Percentiles rank a stretch among this genome's conserved stretches.
Conservation (phyloP, 2,329 filamentous ascomycete genomes). For the Phialemoniopsis sp. region DNA sequence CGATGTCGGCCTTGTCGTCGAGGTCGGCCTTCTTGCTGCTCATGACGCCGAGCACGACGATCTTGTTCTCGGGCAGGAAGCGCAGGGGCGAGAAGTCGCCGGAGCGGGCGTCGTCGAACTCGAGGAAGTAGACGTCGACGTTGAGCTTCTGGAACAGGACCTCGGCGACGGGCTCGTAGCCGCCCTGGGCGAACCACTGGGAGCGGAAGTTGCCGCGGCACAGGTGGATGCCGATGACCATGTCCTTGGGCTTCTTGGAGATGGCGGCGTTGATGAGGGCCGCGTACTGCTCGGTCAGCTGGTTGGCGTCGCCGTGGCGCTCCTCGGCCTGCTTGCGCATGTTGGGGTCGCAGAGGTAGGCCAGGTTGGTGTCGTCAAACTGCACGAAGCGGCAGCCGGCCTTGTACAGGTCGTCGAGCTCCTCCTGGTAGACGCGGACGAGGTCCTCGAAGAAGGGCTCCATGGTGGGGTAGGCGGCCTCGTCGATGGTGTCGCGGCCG, state of each 20-base stretch:
- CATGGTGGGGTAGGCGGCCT: constrained; percentile 46
- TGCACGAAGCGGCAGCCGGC: constrained; percentile 54
- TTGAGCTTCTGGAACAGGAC: constrained; percentile 52
- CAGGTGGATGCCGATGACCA: constrained; percentile 53
- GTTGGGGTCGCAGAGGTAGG: constrained; percentile 52
- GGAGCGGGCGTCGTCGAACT: constrained; percentile 52
- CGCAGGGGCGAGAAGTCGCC: constrained; percentile 52
- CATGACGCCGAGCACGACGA: constrained; percentile 54
- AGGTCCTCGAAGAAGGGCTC: constrained; percentile 53
- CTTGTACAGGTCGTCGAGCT: constrained; percentile 39
- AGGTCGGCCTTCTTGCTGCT: constrained; percentile 58
- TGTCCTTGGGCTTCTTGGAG: constrained; percentile 44
- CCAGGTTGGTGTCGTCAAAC: constrained; percentile 57
- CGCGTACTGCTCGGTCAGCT: constrained; percentile 46
- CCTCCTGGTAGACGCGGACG: constrained; percentile 49
- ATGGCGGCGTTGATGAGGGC: constrained; percentile 51
- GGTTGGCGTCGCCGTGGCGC: constrained; percentile 42
- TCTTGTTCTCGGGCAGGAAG: constrained; percentile 48
- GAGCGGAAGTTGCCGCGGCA: constrained; percentile 53
- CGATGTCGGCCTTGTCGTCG: constrained; percentile 36
- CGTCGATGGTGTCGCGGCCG: constrained; percentile 46
- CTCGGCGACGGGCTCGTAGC: constrained; percentile 54
- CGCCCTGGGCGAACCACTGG: constrained; percentile 54
- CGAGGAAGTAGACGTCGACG: constrained; percentile 56
- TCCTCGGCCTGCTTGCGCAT: constrained; percentile 49